phyloP scores from a whole-genome alignment of 768 basidiomycete genomes.

The Xanthoconium purpureum region DNA sequence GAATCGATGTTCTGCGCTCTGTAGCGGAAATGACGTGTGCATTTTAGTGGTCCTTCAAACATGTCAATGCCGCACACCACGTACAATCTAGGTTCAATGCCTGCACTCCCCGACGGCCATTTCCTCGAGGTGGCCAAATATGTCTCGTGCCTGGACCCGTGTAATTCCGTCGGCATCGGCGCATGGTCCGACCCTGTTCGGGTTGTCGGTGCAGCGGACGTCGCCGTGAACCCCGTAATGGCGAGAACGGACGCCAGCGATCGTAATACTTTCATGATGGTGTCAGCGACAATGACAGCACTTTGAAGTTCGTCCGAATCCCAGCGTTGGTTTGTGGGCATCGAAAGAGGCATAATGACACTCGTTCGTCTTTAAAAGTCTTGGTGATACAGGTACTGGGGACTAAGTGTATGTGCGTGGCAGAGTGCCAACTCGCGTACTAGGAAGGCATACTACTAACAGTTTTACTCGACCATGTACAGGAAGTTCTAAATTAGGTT shows the following conservation, averaged over 20 bases:
- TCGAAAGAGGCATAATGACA: neutral
- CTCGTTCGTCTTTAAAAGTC: neutral
- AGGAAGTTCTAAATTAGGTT: slow-evolving; percentile 1
- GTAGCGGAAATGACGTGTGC: neutral
- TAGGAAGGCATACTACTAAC: neutral
- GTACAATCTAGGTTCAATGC: slow-evolving; percentile 1
- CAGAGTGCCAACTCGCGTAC: neutral
- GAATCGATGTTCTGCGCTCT: slow-evolving; percentile 8
- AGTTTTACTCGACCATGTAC: slow-evolving; percentile 2
- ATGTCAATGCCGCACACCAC: slow-evolving; percentile 4
- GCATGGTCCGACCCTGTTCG: neutral
- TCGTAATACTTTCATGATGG: slow-evolving; percentile 2
- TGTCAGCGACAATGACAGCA: neutral
- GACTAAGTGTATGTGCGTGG: slow-evolving; percentile 14
- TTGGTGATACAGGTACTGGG: slow-evolving; percentile 4
- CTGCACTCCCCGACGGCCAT: slow-evolving; percentile 4
- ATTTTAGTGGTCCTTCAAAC: neutral
- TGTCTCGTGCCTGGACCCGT: slow-evolving; percentile 5
- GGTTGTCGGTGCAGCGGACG: slow-evolving; percentile 12
- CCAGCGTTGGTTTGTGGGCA: neutral
- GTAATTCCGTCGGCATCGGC: slow-evolving; percentile 14
- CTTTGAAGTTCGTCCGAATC: neutral
- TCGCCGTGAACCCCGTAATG: slow-evolving; percentile 1
- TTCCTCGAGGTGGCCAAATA: slow-evolving; percentile 4
- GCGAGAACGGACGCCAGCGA: slow-evolving; percentile 2